phyloP scores from a whole-genome alignment of 192 early-diverging fungal species.

The Coemansia nantahalensis region DNA sequence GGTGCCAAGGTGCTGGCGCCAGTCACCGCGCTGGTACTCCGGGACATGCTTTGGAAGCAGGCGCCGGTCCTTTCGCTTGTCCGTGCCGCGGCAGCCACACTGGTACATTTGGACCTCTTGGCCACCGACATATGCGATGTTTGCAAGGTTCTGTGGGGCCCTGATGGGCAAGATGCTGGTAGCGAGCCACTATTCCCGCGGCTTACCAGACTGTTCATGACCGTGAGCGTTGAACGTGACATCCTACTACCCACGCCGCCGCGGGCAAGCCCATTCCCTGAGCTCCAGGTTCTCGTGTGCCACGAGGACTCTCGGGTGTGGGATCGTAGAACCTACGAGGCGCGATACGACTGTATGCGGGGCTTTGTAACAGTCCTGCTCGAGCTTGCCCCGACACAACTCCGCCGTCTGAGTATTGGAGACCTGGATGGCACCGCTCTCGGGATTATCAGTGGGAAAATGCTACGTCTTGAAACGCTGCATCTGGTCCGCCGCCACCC shows the following conservation, averaged over 20 bases:
- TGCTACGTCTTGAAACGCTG: too few relatives aligned
- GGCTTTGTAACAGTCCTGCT: neutral
- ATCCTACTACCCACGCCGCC: too few relatives aligned
- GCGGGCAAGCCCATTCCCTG: neutral
- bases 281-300: neutral
- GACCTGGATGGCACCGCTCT: neutral
- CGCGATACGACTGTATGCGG: too few relatives aligned
- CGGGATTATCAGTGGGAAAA: too few relatives aligned
- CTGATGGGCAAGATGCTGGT: neutral
- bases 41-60: neutral
- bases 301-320: neutral
- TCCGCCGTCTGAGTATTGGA: neutral
- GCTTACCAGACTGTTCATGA: neutral
- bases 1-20: neutral
- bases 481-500: too few relatives aligned
- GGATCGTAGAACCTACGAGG: too few relatives aligned
- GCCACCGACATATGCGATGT: neutral
- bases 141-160: constrained; percentile 7
- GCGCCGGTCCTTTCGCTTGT: constrained; percentile 3
- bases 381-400: neutral
- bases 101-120: constrained; percentile 17
- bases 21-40: constrained; percentile 10
- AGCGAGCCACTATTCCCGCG: neutral
- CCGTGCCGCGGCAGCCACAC: neutral
- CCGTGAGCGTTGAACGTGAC: too few relatives aligned